Evolutionary conservation across 768 basidiomycete genomes (phyloP), one percentile per base, ranked within the genome.

Genomic region (Suillus cothurnatus): DNA sequence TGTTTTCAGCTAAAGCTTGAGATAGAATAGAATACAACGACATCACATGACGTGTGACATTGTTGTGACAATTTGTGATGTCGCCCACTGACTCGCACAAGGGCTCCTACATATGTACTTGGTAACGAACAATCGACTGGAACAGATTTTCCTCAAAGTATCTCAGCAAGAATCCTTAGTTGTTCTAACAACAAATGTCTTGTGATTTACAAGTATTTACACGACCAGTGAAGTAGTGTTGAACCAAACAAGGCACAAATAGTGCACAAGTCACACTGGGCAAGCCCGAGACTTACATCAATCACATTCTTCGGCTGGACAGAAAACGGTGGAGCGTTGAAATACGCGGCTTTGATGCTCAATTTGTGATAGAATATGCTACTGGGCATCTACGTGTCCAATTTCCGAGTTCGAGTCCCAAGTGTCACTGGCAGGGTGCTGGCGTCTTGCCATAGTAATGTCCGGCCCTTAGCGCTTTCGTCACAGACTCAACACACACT

Each of bases 371-470:
- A 39, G 38, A 39, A 58, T 28, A 58, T 58, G 57, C 57, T 58
- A 2, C 57, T 19, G 57, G 57, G 57, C 57, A 23, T 58, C 19
- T 58, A 58, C 57, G 57, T 38, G 57, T 58, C 57, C 26, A 58
- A 58, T 58, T 39, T 26, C 17, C 57, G 38, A 39, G 23, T 39
- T 58, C 38, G 26, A 58, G 11, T 58, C 19, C 26, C 57, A 26
- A 38, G 26, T 38, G 12, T 26, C 36, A 19, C 57, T 58, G 57
- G 57, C 38, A 39, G 57, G 38, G 26, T 28, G 57, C 57, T 58
- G 57, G 57, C 57, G 38, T 58, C 57, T 58, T 58, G 57, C 26
- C 57, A 58, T 58, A 58, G 39, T 58, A 39, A 39, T 58, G 57
- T 39, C 57, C 38, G 38, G 19, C 57, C 57, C 23, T 38, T 39